Base-by-base conservation (phyloP, 805 yeast genomes). In the Yamadazyma akitaensis region DNA sequence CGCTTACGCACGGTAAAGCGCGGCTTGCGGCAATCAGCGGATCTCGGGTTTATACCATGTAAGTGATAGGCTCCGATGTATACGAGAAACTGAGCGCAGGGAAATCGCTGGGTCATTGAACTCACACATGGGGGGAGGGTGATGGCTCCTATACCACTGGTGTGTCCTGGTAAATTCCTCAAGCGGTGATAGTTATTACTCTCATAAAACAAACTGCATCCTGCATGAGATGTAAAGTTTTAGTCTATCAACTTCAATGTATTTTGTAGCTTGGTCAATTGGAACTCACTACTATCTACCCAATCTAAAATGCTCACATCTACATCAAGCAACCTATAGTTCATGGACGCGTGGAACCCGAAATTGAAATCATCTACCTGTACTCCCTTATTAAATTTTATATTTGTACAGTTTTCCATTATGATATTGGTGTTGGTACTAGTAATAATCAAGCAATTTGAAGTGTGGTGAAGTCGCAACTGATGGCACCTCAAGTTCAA, bases 361-460 rank as follows among this genome's bases (percentile, higher is more conserved):
- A 56, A 58, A 44, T 55, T 58, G 45, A 66, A 66, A 51, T 66
- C 71, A 46, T 65, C 68, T 7, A 67, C 61, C 16, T 47, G 37
- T 2, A 42, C 48, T 2, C 38, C 24, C 5, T 28, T 38, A 14
- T 24, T 21, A 18, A 62, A 51, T 13, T 38, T 41, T 28, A 66
- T 24, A 4, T 41, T 43, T 4, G 37, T 28, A 42, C 74, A 62
- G 26, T 60, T 49, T 48, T 71, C 76, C 9, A 67, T 60, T 9
- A 68, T 56, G 2, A 67, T 53, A 16, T 60, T 56, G 37, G 57
- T 46, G 38, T 58, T 46, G 7, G 62, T 60, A 11, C 46, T 33
- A 1, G 54, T 60, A 12, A 58, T 44, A 6, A 63, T 45, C 5
- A 55, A 43, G 26, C 57, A 51, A 40, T 58, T 44, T 5, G 26